Evolutionary conservation across 2,329 filamentous ascomycete species (phyloP).

Genomic region (Hypoxylon sp.): DNA sequence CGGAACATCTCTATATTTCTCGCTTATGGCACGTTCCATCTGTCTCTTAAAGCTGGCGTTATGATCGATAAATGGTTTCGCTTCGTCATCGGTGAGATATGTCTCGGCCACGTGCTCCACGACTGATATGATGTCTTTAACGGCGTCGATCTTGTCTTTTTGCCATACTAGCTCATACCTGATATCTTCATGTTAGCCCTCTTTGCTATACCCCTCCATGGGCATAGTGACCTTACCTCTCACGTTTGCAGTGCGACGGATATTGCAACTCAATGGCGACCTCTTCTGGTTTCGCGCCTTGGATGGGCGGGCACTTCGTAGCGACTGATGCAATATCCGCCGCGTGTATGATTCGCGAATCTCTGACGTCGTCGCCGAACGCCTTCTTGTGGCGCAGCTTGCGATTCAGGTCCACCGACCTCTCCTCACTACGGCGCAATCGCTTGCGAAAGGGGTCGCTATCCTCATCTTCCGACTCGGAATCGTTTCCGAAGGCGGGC

Average conservation of each 20-base stretch:
- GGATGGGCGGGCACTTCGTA: conserved; percentile 60
- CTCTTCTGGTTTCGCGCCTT: conserved; percentile 60
- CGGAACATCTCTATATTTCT: conserved; percentile 67
- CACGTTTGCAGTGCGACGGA: conserved; percentile 74
- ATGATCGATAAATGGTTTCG: conserved; percentile 73
- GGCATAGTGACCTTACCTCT: conserved; percentile 62
- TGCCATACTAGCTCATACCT: conserved; percentile 80
- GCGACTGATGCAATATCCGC: conserved; percentile 62
- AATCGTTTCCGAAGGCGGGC: conserved; percentile 58
- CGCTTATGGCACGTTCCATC: conserved; percentile 76
- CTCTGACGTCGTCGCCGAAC: conserved; percentile 54
- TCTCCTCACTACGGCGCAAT: conserved; percentile 54
- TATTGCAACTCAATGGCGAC: conserved; percentile 80
- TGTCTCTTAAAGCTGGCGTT: conserved; percentile 78
- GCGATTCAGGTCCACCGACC: conserved; percentile 57
- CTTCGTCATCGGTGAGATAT: conserved; percentile 78
- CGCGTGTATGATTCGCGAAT: conserved; percentile 64
- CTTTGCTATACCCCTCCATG: conserved; percentile 23
- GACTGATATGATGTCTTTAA: conserved; percentile 75
- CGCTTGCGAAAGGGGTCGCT: conserved; percentile 63
- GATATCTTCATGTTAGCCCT: conserved; percentile 28
- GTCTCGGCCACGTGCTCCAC: conserved; percentile 75
- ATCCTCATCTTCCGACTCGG: conserved; percentile 59
- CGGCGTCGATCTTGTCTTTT: conserved; percentile 80
- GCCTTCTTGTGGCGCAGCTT: conserved; percentile 56